Base-by-base conservation (phyloP, 257 asterid species). In the Solanum tacnaense region DNA sequence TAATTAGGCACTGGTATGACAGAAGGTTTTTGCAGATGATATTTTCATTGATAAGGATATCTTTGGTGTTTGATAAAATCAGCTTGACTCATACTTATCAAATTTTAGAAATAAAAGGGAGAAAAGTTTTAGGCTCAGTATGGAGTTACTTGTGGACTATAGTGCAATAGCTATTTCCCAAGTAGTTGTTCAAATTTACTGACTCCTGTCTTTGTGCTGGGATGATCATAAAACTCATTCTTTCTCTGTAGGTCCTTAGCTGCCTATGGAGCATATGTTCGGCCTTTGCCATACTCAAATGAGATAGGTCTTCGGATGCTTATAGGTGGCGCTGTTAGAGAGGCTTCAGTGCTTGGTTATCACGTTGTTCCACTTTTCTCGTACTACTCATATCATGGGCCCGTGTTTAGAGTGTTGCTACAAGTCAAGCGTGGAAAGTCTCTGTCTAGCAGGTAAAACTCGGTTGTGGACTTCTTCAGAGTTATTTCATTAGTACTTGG, bases 301-400 rank as follows among this genome's bases (percentile, higher is more conserved):
- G 99, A 97, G 94, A 60, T 97, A 84, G 99, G 99, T 84, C 89
- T 97, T 71, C 89, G 99, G 85, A 97, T 96, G 97, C 96, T 97
- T 74, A 93, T 97, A 82, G 99, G 98, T 29, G 98, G 99, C 34
- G 99, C 97, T 38, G 89, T 95, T 35, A 88, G 99, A 89, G 98
- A 96, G 92, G 99, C 99, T 88, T 91, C 96, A 38, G 94, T 94
- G 35, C 89, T 96, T 90, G 98, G 98, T 75, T 95, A 93, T 90
- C 98, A 93, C 56, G 96, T 97, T 20, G 90, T 89, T 87, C 99
- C 99, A 5, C 96, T 97, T 73, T 97, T 97, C 93, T 97, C 99
- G 7, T 93, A 95, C 93, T 97, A 97, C 92, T 95, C 99, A 1
- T 97, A 91, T 93, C 99, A 96, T 86, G 98, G 99, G 68, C 98